Evolutionary conservation across 495 filamentous ascomycete genomes (phyloP), one percentile per base, ranked within the genome.

Genomic region (Extremus antarcticus): DNA sequence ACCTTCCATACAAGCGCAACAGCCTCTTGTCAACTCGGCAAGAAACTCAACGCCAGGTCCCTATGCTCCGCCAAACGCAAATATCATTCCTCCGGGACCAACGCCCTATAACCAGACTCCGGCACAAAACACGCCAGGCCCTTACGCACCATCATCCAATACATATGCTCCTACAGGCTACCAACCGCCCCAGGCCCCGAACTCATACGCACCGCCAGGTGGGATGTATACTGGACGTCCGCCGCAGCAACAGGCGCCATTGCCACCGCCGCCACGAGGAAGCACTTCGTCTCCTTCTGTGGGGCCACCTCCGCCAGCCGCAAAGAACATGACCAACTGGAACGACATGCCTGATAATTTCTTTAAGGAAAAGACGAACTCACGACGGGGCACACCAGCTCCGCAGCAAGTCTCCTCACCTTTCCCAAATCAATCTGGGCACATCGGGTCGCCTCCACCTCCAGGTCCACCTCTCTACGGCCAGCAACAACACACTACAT

Each of bases 301-400:
- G n/a, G n/a, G n/a, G 51, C 84, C 87, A 13, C 88, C 69, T 25
- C 60, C 89, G 50, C 77, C 86, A 17, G 85, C 80, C 55, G 77
- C 78, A 56, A 80, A 79, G 55, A 82, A 85, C 55, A 78, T 81
- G 41, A 79, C 80, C 32, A 84, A 84, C 51, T 99, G 92, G 92
- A 99, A 99, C 61, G 92, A 99, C 70, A 82, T 91, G 53, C 92
- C 92, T 0, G 81, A 69, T 25, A 65, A 94, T 60, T 87, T 95
- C 24, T 77, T 80, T 25, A 94, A 90, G 66, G 55, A 62, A 2
- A 49, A 53, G 39, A 79, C 84, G 23, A 73, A 77, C 11, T 77
- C 83, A 11, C 79, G 89, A 53, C 77, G 83, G 62, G 76, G 73
- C 38, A 94, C 90, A 11, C 89, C 90, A 25, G 80, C 77, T 39